Base-by-base conservation (phyloP, 1,284 basidiomycete genomes). In the Puccinia polysora region DNA sequence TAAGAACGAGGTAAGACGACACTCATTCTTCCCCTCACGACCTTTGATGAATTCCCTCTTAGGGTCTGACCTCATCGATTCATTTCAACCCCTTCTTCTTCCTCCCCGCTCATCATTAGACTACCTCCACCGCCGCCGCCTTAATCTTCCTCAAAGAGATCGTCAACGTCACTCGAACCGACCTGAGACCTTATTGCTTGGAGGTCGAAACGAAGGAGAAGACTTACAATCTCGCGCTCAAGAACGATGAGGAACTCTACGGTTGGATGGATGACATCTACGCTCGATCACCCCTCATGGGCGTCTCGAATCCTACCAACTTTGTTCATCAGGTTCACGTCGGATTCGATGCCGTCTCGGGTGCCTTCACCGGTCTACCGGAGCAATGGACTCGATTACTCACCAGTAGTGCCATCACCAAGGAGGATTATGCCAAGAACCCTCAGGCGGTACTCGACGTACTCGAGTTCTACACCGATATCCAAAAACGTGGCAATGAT, bases 311-410 rank as follows among this genome's bases (percentile, higher is more conserved):
- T 75, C 95, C 95, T 0, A 97, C 92, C 18, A 94, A 98, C 81
- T 97, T 97, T 79, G 91, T 96, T 0, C 95, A 97, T 82, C 91
- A 96, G 80, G 92, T 97, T 2, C 95, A 98, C 80, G 95, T 98
- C 74, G 94, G 94, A 5, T 97, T 96, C 77, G 95, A 98, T 81
- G 91, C 93, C 0, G 84, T 91, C 56, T 89, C 89, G 45, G 94
- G 95, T 15, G 91, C 88, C 6, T 97, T 97, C 80, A 97, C 92
- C 5, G 95, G 95, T 67, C 85, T 98, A 78, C 95, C 95, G 2
- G 92, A 97, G 67, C 91, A 95, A 83, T 98, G 95, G 95, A 90
- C 87, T 77, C 90, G 93, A 76, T 84, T 98, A 20, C 85, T 98
- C 76, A 97, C 91, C 4, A 93, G 94, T 76, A 94, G 91, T 2